Percentiles rank a stretch among this genome's conserved stretches.
phyloP scores from a whole-genome alignment of 148 eudicot genomes.

The Nepenthes mirabilis region DNA sequence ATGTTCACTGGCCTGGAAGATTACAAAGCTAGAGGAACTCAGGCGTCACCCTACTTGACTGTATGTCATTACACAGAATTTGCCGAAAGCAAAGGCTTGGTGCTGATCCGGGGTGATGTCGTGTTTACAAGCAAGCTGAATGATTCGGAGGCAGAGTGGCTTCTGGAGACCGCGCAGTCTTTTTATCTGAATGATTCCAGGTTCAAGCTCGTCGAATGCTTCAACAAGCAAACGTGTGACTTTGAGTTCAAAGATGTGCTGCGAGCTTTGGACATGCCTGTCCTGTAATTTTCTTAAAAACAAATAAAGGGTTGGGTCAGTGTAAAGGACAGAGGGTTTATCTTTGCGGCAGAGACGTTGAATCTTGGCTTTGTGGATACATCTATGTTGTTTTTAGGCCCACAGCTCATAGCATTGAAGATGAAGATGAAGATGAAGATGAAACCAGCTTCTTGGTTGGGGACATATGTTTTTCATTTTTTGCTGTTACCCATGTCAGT shows the following conservation, averaged over 20 bases:
- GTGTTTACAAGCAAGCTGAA: constrained; percentile 75
- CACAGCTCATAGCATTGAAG: too few species aligned
- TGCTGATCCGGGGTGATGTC: constrained; percentile 58
- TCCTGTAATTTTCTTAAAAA: constrained; percentile 17
- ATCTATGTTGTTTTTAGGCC: too few species aligned
- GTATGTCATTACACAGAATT: constrained; percentile 72
- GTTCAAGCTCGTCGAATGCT: constrained; percentile 72
- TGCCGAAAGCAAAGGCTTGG: constrained; percentile 66
- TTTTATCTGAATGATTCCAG: constrained; percentile 72
- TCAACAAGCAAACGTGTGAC: constrained; percentile 71
- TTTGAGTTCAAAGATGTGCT: constrained; percentile 89
- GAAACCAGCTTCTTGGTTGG: too few species aligned
- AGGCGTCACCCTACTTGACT: constrained; percentile 77
- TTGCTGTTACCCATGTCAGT: too few species aligned
- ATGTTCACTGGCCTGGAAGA: constrained; percentile 93
- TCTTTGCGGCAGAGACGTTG: too few species aligned
- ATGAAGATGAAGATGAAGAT: too few species aligned
- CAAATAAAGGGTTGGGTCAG: too few species aligned
- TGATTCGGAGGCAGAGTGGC: constrained; percentile 75
- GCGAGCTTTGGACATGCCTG: constrained; percentile 70
- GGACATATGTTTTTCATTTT: too few species aligned
- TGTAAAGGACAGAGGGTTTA: too few species aligned
- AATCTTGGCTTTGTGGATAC: too few species aligned
- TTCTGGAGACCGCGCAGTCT: constrained; percentile 73
- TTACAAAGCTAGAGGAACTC: constrained; percentile 90